Conservation (phyloP, 2,329 filamentous ascomycete genomes). For the Ampelomyces quisqualis region DNA sequence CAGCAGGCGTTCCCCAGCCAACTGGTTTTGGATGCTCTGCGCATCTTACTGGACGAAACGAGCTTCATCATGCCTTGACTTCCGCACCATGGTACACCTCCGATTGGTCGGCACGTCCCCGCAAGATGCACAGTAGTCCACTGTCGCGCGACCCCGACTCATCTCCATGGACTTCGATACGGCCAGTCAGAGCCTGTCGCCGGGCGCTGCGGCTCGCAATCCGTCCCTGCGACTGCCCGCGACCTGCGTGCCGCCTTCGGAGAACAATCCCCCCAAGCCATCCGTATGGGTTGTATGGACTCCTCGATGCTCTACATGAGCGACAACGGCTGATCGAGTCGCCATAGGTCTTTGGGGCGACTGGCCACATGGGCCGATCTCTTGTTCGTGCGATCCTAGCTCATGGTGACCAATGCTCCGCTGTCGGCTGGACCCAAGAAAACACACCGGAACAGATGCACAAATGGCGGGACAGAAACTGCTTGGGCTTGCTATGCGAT, state of each 20-base stretch:
- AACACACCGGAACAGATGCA: constrained; percentile 72
- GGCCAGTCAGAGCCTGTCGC: constrained; percentile 41
- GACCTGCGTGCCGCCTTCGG: constrained; percentile 81
- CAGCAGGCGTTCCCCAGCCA: constrained; percentile 32
- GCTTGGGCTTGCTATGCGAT: constrained; percentile 82
- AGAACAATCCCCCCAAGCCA: constrained; percentile 68
- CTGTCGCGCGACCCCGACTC: constrained; percentile 11
- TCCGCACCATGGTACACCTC: constrained; percentile 14
- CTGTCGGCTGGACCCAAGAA: constrained; percentile 81
- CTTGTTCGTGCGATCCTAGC: constrained; percentile 79
- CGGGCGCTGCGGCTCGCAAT: constrained; percentile 35
- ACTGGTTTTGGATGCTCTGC: constrained; percentile 27
- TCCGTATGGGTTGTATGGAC: constrained; percentile 82
- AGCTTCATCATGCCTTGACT: constrained; percentile 28
- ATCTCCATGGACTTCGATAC: constrained; percentile 40
- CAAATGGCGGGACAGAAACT: constrained; percentile 65
- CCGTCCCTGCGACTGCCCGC: constrained; percentile 66
- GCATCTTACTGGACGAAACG: constrained; percentile 31
- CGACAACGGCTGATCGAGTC: constrained; percentile 6
- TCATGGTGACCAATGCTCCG: constrained; percentile 79
- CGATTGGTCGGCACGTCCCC: constrained; percentile 32
- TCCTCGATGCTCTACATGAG: background rate
- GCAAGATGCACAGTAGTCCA: constrained; percentile 12
- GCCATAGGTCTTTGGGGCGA: constrained; percentile 78
- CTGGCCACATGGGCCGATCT: constrained; percentile 93